Evolutionary conservation across 2,329 filamentous ascomycete species (phyloP).

Genomic region (Diaporthe ilicicola): DNA sequence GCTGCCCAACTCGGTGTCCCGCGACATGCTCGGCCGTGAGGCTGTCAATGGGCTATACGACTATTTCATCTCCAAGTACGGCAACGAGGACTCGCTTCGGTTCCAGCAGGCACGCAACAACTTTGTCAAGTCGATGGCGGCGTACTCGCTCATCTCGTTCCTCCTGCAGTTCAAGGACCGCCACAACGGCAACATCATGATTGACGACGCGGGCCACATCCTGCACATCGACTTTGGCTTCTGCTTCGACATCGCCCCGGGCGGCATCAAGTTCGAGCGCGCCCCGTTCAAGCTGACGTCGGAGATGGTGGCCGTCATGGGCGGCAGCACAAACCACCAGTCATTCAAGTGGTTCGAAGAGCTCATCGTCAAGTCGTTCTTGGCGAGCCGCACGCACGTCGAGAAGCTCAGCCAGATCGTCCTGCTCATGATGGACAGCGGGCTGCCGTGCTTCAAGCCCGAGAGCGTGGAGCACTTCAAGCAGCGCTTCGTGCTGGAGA

Average conservation of each 20-base stretch:
- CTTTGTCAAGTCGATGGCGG: conserved; percentile 99
- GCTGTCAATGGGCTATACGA: conserved; percentile 98
- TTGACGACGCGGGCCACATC: conserved; percentile 96
- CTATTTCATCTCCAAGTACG: conserved; percentile 97
- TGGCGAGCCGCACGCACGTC: conserved; percentile 85
- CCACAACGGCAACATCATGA: conserved; percentile 99
- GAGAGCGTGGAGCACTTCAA: conserved; percentile 93
- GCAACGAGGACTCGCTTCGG: conserved; percentile 90
- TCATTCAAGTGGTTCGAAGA: conserved; percentile 97
- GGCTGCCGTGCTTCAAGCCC: conserved; percentile 96
- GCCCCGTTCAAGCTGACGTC: conserved; percentile 97
- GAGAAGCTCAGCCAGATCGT: conserved; percentile 92
- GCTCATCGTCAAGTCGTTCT: conserved; percentile 92
- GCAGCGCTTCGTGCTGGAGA: conserved; percentile 91
- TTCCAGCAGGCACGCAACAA: conserved; percentile 97
- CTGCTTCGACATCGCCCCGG: conserved; percentile 98
- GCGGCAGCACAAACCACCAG: conserved; percentile 83
- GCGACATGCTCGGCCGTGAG: conserved; percentile 98
- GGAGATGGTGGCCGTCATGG: conserved; percentile 99
- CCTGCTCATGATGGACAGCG: conserved; percentile 93
- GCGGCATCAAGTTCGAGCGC: conserved; percentile 96
- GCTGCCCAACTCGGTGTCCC: conserved; percentile 94
- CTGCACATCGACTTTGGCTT: conserved; percentile 99
- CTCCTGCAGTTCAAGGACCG: conserved; percentile 98
- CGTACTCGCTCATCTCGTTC: conserved; percentile 96